Conservation (phyloP, 495 filamentous ascomycete species). For the Penicillium canescens region DNA sequence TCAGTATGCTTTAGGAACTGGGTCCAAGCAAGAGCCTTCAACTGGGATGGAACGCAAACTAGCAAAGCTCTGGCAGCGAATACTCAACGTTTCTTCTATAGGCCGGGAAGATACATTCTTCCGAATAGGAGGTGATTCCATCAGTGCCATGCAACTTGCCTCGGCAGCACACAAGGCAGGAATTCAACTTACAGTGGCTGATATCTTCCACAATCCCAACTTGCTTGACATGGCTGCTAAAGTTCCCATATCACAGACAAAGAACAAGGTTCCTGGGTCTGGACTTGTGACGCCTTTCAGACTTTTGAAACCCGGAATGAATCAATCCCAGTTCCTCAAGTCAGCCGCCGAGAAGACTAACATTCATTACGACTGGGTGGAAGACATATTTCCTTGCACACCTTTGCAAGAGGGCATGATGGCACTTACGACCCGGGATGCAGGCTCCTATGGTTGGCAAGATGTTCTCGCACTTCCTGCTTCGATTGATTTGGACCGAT, state of each 20-base stretch:
- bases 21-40: neutral
- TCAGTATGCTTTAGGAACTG: neutral
- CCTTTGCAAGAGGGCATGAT: slow-evolving; percentile 50
- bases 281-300: neutral
- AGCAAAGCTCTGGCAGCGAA: neutral
- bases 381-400: slow-evolving; percentile 51
- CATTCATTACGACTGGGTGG: slow-evolving; percentile 12
- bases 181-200: slow-evolving; percentile 14
- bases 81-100: neutral
- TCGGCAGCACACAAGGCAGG: slow-evolving; percentile 12
- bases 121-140: slow-evolving; percentile 1
- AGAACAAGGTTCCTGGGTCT: neutral
- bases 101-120: slow-evolving; percentile 11
- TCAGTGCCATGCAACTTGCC: slow-evolving; percentile 32
- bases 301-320: neutral
- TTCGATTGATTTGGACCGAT: slow-evolving; percentile 29
- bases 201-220: slow-evolving; percentile 38
- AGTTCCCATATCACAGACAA: neutral
- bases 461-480: slow-evolving; percentile 48
- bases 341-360: neutral
- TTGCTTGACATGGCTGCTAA: slow-evolving; percentile 19
- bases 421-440: neutral
- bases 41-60: neutral
- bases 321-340: neutral
- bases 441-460: slow-evolving; percentile 49